Base-by-base conservation (phyloP, 78 protist genomes). In the Pigoraptor vietnamica region DNA sequence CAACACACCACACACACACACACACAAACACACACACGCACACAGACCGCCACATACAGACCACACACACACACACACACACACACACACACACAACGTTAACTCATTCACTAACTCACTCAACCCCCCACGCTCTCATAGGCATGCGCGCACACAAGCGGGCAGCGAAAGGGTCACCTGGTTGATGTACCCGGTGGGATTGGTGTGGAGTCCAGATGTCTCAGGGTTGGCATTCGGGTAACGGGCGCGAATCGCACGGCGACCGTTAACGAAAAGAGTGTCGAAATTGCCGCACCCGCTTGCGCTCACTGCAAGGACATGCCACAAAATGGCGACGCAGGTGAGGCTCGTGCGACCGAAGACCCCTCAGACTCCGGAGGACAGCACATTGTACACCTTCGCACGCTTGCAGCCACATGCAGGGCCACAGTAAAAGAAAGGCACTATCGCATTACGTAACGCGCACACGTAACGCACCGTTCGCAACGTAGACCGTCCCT, bases 161-260 rank as follows among this genome's bases (percentile, higher is more conserved):
- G n/a, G n/a, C n/a, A n/a, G n/a, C n/a, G n/a, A n/a, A n/a, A n/a
- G n/a, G 67, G 29, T 48, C 67, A 48, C 67, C 67, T 48, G 67
- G 29, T 6, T 21, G 67, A 48, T 48, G 67, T 48, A 48, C 14
- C 67, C 67, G 67, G 67, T 48, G 14, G 67, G 67, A 48, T 48
- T 48, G 67, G 67, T 48, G 67, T 48, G 67, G 67, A 48, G 67
- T 48, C 67, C 67, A 48, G 67, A 21, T 48, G 67, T 89, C n/a
- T 36, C 81, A 29, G 91, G 91, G 83, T 89, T 39, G n/a, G 67
- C 91, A 23, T 89, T 89, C 35, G 91, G 91, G 24, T 39, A 89
- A 14, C 91, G 38, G 23, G 91, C 81, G 55, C 91, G 91, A 2
- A 89, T 23, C n/a, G 34, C 34, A 19, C 91, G 91, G 24, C 29